phyloP scores from a whole-genome alignment of 257 asterid genomes.

The Salvia hispanica region DNA sequence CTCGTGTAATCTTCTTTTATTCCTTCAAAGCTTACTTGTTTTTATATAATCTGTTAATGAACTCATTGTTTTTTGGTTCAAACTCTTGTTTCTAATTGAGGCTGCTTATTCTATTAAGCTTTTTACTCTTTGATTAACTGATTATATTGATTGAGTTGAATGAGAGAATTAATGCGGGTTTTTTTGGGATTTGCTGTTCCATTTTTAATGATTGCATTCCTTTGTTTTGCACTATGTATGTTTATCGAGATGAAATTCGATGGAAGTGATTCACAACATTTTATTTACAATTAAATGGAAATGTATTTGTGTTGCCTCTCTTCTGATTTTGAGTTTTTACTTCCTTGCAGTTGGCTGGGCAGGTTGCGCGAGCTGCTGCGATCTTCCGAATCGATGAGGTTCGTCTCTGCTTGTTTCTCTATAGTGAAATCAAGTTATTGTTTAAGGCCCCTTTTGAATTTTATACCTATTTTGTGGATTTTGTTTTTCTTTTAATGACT shows the following conservation, averaged over 20 bases:
- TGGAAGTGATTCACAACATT: background rate
- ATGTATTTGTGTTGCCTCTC: slow-evolving; percentile 12
- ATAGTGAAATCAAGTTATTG: background rate
- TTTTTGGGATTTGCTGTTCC: slow-evolving; percentile 4
- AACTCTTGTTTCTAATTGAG: slow-evolving; percentile 13
- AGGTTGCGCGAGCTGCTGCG: slow-evolving; percentile 93
- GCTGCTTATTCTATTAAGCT: background rate
- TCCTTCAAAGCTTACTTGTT: background rate
- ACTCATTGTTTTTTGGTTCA: background rate
- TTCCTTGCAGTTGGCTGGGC: slow-evolving; percentile 81
- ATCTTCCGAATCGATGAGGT: slow-evolving; percentile 93
- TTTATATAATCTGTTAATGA: background rate
- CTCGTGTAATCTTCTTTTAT: slow-evolving; percentile 49
- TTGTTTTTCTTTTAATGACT: no score
- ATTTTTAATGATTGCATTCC: background rate
- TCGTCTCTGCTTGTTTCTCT: slow-evolving; percentile 2
- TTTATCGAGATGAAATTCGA: background rate
- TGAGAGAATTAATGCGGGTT: background rate
- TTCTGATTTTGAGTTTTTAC: slow-evolving; percentile 8
- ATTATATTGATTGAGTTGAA: background rate
- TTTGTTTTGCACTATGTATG: slow-evolving; percentile 8
- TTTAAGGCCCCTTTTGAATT: no score
- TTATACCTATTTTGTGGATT: no score
- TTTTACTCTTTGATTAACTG: slow-evolving; percentile 2
- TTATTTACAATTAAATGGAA: background rate